Evolutionary conservation across 257 asterid genomes (phyloP).

Genomic region (Galeopsis tetrahit): DNA sequence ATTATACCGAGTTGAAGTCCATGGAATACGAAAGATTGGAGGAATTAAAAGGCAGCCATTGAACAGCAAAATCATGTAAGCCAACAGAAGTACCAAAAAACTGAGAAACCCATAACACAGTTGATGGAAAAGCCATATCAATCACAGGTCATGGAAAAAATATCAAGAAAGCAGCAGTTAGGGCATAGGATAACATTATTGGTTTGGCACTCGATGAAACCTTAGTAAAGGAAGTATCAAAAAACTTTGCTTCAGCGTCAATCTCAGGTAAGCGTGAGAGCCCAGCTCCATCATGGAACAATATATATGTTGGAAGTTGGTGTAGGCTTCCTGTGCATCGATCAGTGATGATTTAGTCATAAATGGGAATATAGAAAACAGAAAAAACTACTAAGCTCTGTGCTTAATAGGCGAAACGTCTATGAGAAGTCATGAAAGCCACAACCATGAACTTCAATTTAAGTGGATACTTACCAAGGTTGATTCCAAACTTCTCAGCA

Average conservation of each 20-base stretch:
- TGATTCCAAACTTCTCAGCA: constrained; percentile 86
- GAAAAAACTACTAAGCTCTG: neutral
- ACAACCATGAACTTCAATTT: constrained; percentile 12
- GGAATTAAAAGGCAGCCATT: constrained; percentile 15
- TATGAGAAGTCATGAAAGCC: constrained; percentile 12
- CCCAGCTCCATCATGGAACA: constrained; percentile 73
- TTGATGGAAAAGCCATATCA: constrained; percentile 9
- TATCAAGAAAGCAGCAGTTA: neutral
- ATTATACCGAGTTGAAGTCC: neutral
- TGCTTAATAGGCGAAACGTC: constrained; percentile 12
- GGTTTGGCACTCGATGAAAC: constrained; percentile 41
- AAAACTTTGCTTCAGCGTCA: constrained; percentile 60
- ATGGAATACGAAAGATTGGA: neutral
- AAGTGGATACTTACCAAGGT: constrained; percentile 58
- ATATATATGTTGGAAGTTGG: constrained; percentile 75
- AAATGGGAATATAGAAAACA: constrained; percentile 11
- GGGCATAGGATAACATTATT: neutral
- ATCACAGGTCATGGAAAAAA: neutral
- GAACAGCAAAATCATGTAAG: constrained; percentile 5
- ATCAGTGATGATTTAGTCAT: constrained; percentile 35
- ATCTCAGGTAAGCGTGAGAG: constrained; percentile 65
- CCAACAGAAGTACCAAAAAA: neutral
- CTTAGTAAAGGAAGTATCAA: constrained; percentile 70
- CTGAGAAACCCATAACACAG: neutral
- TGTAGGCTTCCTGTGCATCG: constrained; percentile 61